A percentile compares a stretch with the other conserved stretches of the same genome.
These are phyloP conservation scores for Helminthosporium solani DNA, from an alignment of 2,329 filamentous ascomycete genomes.

Conservation along the genomic window DNA sequence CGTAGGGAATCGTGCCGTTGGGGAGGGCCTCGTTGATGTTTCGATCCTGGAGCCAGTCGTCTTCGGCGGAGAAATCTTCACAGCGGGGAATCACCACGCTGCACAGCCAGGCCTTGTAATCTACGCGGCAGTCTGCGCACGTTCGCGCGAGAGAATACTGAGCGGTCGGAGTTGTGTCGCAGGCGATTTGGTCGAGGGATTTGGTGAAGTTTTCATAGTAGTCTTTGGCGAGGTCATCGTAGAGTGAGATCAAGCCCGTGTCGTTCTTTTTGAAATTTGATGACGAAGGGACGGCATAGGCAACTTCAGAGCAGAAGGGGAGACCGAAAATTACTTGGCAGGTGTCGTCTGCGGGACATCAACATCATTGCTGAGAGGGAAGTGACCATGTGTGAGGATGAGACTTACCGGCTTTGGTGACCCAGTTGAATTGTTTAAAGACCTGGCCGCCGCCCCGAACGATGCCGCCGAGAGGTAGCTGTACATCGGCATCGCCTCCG, in stretches of 20 bases:
- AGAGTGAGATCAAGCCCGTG: slow-evolving; percentile 65
- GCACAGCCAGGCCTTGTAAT: slow-evolving; percentile 95
- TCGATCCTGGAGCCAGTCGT: slow-evolving; percentile 59
- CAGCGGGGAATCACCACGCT: slow-evolving; percentile 90
- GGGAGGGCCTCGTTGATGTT: slow-evolving; percentile 70
- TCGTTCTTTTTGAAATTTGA: slow-evolving; percentile 60
- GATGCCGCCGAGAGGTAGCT: slow-evolving; percentile 37
- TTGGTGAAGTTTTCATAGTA: slow-evolving; percentile 79
- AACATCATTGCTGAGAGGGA: slow-evolving; percentile 4
- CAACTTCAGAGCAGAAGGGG: slow-evolving; percentile 83
- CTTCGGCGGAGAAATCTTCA: slow-evolving; percentile 69
- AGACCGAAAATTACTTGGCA: slow-evolving; percentile 86
- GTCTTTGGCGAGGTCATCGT: slow-evolving; percentile 70
- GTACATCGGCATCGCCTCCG: slow-evolving; percentile 56
- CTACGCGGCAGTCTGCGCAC: slow-evolving; percentile 72
- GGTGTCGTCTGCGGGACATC: slow-evolving; percentile 68
- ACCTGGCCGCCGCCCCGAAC: slow-evolving; percentile 75
- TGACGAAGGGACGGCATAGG: slow-evolving; percentile 89
- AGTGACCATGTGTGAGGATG: neutral
- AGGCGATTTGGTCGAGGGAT: slow-evolving; percentile 79
- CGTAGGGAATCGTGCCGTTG: slow-evolving; percentile 57
- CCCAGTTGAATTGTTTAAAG: slow-evolving; percentile 70
- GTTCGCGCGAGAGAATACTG: slow-evolving; percentile 77
- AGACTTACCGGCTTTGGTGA: slow-evolving; percentile 70
- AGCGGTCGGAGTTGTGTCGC: slow-evolving; percentile 71